Conservation (phyloP, 192 early-diverging fungal genomes). For the Umbelopsis isabellina region DNA sequence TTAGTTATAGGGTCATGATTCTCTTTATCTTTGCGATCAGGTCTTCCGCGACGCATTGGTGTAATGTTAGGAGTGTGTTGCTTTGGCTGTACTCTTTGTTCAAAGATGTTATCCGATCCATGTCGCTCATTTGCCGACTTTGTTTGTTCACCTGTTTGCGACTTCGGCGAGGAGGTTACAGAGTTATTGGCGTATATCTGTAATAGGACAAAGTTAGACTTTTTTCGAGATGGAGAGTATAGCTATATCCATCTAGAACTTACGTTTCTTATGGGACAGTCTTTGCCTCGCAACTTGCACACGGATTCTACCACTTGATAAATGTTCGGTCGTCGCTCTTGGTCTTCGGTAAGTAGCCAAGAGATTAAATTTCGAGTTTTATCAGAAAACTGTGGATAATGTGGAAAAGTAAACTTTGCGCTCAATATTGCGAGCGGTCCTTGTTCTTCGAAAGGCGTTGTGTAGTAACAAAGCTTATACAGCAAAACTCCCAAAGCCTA, state of each 20-base stretch:
- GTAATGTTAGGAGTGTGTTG: constrained; percentile 57
- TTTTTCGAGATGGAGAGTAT: neutral
- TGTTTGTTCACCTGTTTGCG: constrained; percentile 27
- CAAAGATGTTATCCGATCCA: constrained; percentile 34
- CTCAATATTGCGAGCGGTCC: constrained; percentile 90
- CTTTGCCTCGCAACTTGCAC: constrained; percentile 61
- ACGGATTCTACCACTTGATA: constrained; percentile 75
- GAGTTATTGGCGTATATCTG: constrained; percentile 41
- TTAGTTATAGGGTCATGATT: neutral
- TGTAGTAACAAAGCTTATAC: constrained; percentile 95
- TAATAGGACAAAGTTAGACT: constrained; percentile 1
- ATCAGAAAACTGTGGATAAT: constrained; percentile 66
- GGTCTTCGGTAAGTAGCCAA: constrained; percentile 80
- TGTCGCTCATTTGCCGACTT: constrained; percentile 30
- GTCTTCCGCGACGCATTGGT: constrained; percentile 92
- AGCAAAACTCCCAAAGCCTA: constrained; percentile 92
- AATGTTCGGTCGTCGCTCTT: constrained; percentile 73
- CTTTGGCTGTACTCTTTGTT: constrained; percentile 36
- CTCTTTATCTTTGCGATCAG: constrained; percentile 33
- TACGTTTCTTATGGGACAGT: constrained; percentile 70
- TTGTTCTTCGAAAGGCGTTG: constrained; percentile 93
- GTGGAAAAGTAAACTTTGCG: constrained; percentile 80
- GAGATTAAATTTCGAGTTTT: constrained; percentile 58
- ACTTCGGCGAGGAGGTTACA: constrained; percentile 4
- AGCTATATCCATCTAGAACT: constrained; percentile 18